phyloP scores from a whole-genome alignment of 176 grass and related monocot genomes.

The Oryza meyeriana region DNA sequence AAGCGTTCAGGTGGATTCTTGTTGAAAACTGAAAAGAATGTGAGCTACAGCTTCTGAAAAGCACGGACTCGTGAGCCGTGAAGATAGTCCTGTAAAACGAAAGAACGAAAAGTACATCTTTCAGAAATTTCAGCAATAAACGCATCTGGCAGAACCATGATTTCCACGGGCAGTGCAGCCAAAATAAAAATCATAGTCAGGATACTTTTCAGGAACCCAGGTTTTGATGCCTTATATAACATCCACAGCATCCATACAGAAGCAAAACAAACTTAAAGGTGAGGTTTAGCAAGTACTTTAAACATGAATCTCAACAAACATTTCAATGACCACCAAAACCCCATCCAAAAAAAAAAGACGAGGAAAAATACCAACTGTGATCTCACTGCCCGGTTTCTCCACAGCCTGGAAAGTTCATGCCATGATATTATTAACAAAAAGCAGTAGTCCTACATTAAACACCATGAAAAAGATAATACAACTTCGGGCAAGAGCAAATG shows the following conservation, averaged over 20 bases:
- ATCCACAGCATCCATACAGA: too few species aligned
- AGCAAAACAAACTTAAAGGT: neutral
- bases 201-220: neutral
- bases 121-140: neutral
- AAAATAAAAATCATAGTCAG: neutral
- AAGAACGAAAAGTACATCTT: neutral
- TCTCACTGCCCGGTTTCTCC: conserved; percentile 13
- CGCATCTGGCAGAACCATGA: neutral
- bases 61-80: neutral
- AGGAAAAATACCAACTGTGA: neutral
- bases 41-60: neutral
- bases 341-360: neutral
- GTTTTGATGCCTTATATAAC: neutral
- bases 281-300: neutral
- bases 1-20: too few species aligned
- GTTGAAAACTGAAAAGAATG: neutral
- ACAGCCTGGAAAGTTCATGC: conserved; percentile 44
- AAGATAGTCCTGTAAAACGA: neutral
- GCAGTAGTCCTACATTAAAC: conserved; percentile 16
- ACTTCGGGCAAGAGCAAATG: conserved; percentile 28
- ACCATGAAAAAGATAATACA: conserved; percentile 29
- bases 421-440: conserved; percentile 50
- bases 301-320: neutral
- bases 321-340: neutral
- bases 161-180: neutral